A percentile compares a stretch with the other conserved stretches of the same genome.
These are phyloP conservation scores for Pseudomassariella vexata DNA, from an alignment of 2,329 filamentous ascomycete species.

Conservation along the genomic window DNA sequence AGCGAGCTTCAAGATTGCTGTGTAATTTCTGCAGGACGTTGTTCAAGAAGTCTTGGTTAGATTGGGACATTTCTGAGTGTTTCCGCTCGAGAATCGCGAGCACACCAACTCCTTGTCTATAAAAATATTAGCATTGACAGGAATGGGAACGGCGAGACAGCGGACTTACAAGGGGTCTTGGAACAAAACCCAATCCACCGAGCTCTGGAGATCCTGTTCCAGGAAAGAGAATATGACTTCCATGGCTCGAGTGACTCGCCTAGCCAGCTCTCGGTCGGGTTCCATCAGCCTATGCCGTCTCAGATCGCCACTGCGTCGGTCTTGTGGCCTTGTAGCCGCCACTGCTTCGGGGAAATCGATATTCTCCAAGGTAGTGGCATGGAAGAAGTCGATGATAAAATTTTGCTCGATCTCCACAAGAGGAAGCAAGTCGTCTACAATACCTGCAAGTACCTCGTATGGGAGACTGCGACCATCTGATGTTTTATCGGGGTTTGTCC, in stretches of 20 bases:
- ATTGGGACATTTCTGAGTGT: conserved; percentile 73
- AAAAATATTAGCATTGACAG: conserved; percentile 15
- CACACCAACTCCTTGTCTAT: conserved; percentile 82
- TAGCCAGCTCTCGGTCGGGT: conserved; percentile 80
- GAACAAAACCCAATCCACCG: conserved; percentile 78
- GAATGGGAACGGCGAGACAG: not conserved
- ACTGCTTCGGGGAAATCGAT: conserved; percentile 81
- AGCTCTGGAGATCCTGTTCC: conserved; percentile 67
- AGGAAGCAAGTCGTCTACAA: conserved; percentile 75
- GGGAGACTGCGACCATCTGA: conserved; percentile 63
- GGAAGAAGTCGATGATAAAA: conserved; percentile 95
- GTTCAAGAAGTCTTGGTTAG: conserved; percentile 87
- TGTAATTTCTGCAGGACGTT: conserved; percentile 75
- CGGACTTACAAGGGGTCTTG: conserved; percentile 72
- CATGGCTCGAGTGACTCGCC: conserved; percentile 79
- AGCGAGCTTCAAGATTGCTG: conserved; percentile 65
- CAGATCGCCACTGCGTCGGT: conserved; percentile 67
- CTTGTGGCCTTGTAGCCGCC: conserved; percentile 55
- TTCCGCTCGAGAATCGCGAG: conserved; percentile 76
- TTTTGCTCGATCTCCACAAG: conserved; percentile 92
- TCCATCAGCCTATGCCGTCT: conserved; percentile 74
- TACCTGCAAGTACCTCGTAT: conserved; percentile 75
- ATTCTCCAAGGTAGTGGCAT: conserved; percentile 78
- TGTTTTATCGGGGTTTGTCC: conserved; percentile 47
- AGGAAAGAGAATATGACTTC: conserved; percentile 82